A percentile compares a stretch with the other conserved stretches of the same genome.
phyloP scores from a whole-genome alignment of 2,329 filamentous ascomycete species.

The Talaromyces sp. region DNA sequence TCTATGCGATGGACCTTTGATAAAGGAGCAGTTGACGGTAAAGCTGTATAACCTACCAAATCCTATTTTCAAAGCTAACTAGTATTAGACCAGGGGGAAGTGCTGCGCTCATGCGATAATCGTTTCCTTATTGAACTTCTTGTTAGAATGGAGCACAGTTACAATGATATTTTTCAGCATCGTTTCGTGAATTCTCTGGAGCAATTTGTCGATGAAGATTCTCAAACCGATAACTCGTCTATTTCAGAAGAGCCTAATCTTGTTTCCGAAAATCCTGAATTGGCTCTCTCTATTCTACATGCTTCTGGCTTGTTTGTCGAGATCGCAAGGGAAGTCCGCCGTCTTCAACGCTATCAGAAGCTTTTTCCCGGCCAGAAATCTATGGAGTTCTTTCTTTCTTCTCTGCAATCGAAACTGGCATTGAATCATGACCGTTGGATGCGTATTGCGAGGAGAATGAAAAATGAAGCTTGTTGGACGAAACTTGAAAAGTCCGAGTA shows the following conservation, averaged over 20 bases:
- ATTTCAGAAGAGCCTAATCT: background rate
- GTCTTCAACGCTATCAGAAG: slow-evolving; percentile 9
- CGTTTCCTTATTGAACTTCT: slow-evolving; percentile 8
- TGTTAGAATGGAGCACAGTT: background rate
- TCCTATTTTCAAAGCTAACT: slow-evolving; percentile 1
- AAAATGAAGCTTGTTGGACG: background rate
- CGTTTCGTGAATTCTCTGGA: background rate
- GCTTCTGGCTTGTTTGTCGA: slow-evolving; percentile 4
- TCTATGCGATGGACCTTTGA: slow-evolving; percentile 1
- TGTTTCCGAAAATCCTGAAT: background rate
- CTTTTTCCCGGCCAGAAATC: slow-evolving; percentile 4
- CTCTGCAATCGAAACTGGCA: slow-evolving; percentile 1
- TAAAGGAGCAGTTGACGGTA: slow-evolving; percentile 8
- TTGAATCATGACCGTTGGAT: slow-evolving; percentile 3
- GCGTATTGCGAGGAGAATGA: background rate
- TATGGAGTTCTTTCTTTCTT: background rate
- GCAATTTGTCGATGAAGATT: background rate
- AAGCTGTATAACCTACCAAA: background rate
- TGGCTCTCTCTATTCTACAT: background rate
- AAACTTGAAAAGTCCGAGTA: slow-evolving; percentile 9
- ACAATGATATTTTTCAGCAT: slow-evolving; percentile 1
- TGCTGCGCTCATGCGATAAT: slow-evolving; percentile 3
- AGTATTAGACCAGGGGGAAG: slow-evolving; percentile 4
- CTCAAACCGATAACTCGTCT: background rate
- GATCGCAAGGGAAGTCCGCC: slow-evolving; percentile 6